Conservation (phyloP, 805 yeast genomes). For the Candida awuae region DNA sequence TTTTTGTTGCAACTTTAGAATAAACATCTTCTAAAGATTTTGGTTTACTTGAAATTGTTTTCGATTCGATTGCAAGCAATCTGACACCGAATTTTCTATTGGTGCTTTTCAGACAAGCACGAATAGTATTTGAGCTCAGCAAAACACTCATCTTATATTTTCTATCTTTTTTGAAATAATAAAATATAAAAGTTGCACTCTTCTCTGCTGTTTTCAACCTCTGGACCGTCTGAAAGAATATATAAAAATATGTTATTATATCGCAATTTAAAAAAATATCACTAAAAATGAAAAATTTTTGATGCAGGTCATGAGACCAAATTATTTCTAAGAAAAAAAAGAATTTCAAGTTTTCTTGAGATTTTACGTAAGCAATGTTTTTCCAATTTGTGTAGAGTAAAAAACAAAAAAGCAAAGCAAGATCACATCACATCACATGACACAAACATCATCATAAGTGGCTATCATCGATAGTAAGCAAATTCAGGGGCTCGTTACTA, state of each 20-base stretch:
- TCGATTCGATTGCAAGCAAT: constrained; percentile 12
- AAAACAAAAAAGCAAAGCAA: neutral
- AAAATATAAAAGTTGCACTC: too few relatives aligned
- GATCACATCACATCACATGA: too few relatives aligned
- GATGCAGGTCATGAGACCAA: too few relatives aligned
- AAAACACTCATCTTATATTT: constrained; percentile 10
- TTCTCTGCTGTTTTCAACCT: too few relatives aligned
- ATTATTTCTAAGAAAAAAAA: too few relatives aligned
- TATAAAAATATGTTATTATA: too few relatives aligned
- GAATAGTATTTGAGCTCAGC: constrained; percentile 6
- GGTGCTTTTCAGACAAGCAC: constrained; percentile 4
- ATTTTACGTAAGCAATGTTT: neutral
- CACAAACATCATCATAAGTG: constrained; percentile 17
- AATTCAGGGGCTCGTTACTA: constrained; percentile 27
- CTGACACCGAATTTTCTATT: neutral
- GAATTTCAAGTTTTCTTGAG: too few relatives aligned
- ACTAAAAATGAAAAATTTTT: neutral
- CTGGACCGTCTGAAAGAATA: too few relatives aligned
- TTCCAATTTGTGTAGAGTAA: neutral
- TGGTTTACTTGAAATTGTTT: constrained; percentile 10
- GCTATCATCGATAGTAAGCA: constrained; percentile 27
- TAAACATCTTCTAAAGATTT: constrained; percentile 18
- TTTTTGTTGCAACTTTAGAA: constrained; percentile 4
- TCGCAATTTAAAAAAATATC: too few relatives aligned
- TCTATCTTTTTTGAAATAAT: too few relatives aligned